Evolutionary conservation across 2,329 filamentous ascomycete genomes (phyloP).

Genomic region (Ophiostoma australiae): DNA sequence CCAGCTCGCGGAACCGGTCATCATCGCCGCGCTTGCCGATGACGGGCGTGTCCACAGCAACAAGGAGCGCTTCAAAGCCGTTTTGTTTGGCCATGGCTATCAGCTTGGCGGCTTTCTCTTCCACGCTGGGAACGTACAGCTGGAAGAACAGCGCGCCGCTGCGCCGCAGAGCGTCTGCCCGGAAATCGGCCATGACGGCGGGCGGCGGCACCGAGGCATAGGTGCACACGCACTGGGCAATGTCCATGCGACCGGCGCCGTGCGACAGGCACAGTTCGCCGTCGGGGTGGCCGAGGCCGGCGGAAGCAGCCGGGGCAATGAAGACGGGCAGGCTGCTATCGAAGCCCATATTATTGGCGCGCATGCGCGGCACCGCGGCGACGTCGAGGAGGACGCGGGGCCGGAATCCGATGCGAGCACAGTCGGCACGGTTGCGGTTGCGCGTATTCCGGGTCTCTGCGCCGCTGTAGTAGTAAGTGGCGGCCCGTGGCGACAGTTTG

Average conservation of each 20-base stretch:
- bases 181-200: conserved; percentile 16
- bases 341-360: conserved; percentile 21
- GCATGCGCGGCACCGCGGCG: conserved; percentile 10
- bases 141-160: background rate
- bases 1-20: conserved; percentile 16
- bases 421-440: conserved; percentile 22
- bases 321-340: conserved; percentile 24
- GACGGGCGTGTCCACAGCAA: conserved; percentile 24
- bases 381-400: conserved; percentile 24
- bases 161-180: background rate
- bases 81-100: background rate
- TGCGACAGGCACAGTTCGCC: conserved; percentile 25
- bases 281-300: conserved; percentile 24
- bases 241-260: conserved; percentile 24
- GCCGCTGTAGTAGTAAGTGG: conserved; percentile 21
- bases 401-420: conserved; percentile 22
- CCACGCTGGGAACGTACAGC: background rate
- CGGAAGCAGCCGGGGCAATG: conserved; percentile 24
- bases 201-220: conserved; percentile 21
- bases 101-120: background rate
- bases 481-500: conserved; percentile 19
- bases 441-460: conserved; percentile 20
- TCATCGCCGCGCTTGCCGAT: conserved; percentile 24
- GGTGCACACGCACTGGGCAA: conserved; percentile 26
- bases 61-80: conserved; percentile 18